A percentile compares a stretch with the other conserved stretches of the same genome.
Evolutionary conservation across 1,139 yeast species (phyloP).

Genomic region (Geotrichum fermentans): DNA sequence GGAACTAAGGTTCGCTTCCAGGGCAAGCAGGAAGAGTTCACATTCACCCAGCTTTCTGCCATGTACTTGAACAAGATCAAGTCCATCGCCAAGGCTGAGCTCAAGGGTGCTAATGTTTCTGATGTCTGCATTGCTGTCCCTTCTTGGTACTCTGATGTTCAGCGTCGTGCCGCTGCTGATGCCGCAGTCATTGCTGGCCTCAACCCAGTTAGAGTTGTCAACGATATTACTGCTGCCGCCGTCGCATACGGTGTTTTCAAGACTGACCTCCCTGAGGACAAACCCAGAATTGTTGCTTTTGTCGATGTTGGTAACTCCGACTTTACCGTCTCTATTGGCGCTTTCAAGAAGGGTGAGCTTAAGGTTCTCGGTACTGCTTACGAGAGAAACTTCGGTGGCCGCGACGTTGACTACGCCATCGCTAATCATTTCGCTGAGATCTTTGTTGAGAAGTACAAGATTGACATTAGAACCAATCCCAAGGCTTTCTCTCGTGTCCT

Average conservation of each 20-base stretch:
- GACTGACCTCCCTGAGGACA: conserved; percentile 89
- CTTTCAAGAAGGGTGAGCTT: conserved; percentile 94
- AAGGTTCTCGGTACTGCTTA: conserved; percentile 87
- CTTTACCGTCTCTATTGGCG: conserved; percentile 83
- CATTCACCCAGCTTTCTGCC: conserved; percentile 86
- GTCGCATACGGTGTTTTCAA: conserved; percentile 99
- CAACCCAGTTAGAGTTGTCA: conserved; percentile 96
- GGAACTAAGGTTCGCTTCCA: conserved; percentile 82
- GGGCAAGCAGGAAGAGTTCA: conserved; percentile 74
- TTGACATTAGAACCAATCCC: conserved; percentile 83
- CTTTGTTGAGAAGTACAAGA: conserved; percentile 86
- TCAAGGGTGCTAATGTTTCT: conserved; percentile 60
- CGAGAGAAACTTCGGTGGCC: conserved; percentile 97
- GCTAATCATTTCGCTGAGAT: conserved; percentile 93
- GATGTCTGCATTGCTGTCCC: conserved; percentile 96
- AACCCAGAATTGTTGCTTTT: conserved; percentile 84
- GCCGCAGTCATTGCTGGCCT: conserved; percentile 95
- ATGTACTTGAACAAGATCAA: conserved; percentile 92
- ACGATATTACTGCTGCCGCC: conserved; percentile 97
- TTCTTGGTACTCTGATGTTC: conserved; percentile 93
- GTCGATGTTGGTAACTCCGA: conserved; percentile 97
- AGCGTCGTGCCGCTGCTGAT: conserved; percentile 94
- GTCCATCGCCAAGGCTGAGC: conserved; percentile 72
- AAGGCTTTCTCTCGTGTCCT: conserved; percentile 93
- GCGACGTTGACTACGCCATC: conserved; percentile 89